A percentile compares a stretch with the other conserved stretches of the same genome.
phyloP scores from a whole-genome alignment of 2,329 filamentous ascomycete genomes.

The Celoporthe dispersa region DNA sequence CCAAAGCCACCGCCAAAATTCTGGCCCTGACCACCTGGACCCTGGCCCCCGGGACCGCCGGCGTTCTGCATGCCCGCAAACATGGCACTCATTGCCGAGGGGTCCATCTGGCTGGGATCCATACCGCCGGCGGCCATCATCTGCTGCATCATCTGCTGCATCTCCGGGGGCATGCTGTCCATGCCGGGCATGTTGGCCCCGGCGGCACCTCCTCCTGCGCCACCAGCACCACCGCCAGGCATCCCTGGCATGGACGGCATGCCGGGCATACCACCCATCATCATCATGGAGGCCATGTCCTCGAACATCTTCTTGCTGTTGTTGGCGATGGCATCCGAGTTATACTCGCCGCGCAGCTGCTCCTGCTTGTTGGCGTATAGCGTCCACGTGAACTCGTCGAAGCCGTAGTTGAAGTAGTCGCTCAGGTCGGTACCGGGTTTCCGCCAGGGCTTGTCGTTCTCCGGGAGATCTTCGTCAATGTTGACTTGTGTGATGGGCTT shows the following conservation, averaged over 20 bases:
- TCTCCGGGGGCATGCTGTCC: constrained; percentile 68
- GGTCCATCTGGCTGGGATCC: constrained; percentile 70
- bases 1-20: constrained; percentile 57
- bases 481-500: constrained; percentile 80
- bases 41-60: constrained; percentile 45
- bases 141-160: constrained; percentile 72
- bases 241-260: constrained; percentile 46
- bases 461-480: constrained; percentile 74
- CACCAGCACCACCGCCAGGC: constrained; percentile 38
- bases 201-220: constrained; percentile 34
- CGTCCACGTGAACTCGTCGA: constrained; percentile 98
- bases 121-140: constrained; percentile 67
- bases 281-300: constrained; percentile 71
- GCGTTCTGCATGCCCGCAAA: constrained; percentile 60
- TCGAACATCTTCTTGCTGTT: constrained; percentile 81
- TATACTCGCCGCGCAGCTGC: constrained; percentile 74
- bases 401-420: constrained; percentile 99
- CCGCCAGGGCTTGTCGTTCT: constrained; percentile 93
- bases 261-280: constrained; percentile 53
- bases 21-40: constrained; percentile 55
- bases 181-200: constrained; percentile 55
- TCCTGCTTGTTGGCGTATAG: constrained; percentile 92
- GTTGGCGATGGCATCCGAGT: constrained; percentile 64
- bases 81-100: constrained; percentile 61
- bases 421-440: constrained; percentile 92